Evolutionary conservation across 2,329 filamentous ascomycete species (phyloP).

Genomic region (Diaporthe batatas): DNA sequence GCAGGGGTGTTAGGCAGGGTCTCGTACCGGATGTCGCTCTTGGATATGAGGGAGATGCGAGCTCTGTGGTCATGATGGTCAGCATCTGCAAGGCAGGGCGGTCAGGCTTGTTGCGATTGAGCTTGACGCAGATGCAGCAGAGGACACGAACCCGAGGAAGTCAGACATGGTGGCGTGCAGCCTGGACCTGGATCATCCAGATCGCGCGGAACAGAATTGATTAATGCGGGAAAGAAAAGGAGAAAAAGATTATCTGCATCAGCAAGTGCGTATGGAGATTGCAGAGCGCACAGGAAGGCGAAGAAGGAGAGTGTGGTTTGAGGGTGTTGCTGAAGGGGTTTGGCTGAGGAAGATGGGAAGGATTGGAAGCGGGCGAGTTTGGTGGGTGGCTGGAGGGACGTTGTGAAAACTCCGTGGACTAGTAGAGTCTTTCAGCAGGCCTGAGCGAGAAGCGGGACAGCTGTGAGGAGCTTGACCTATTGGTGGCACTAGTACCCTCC

Average conservation of each 20-base stretch:
- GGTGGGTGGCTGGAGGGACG: slow-evolving; percentile 20
- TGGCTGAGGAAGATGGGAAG: slow-evolving; percentile 19
- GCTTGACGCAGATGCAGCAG: slow-evolving; percentile 45
- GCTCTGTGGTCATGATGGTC: slow-evolving; percentile 68
- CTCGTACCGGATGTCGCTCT: slow-evolving; percentile 93
- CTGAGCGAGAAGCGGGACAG: slow-evolving; percentile 13
- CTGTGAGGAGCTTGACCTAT: slow-evolving; percentile 6
- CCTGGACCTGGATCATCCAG: slow-evolving; percentile 37
- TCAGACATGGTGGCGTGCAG: slow-evolving; percentile 64
- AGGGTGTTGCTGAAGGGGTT: slow-evolving; percentile 17
- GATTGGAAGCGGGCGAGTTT: slow-evolving; percentile 1
- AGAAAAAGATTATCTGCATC: slow-evolving; percentile 28
- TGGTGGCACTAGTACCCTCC: not conserved
- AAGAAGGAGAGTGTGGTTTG: slow-evolving; percentile 26
- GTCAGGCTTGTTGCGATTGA: slow-evolving; percentile 7
- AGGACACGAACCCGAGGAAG: slow-evolving; percentile 67
- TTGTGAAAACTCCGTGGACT: slow-evolving; percentile 14
- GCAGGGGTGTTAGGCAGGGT: slow-evolving; percentile 34
- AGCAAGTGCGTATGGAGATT: slow-evolving; percentile 23
- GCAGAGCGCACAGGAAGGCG: not conserved
- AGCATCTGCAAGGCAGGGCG: slow-evolving; percentile 46
- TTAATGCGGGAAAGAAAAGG: slow-evolving; percentile 11
- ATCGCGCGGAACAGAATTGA: slow-evolving; percentile 9
- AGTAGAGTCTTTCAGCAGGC: slow-evolving; percentile 27
- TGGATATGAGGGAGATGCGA: slow-evolving; percentile 96